Base-by-base conservation (phyloP, 78 protist genomes). In the Dictyostelium intermedium region DNA sequence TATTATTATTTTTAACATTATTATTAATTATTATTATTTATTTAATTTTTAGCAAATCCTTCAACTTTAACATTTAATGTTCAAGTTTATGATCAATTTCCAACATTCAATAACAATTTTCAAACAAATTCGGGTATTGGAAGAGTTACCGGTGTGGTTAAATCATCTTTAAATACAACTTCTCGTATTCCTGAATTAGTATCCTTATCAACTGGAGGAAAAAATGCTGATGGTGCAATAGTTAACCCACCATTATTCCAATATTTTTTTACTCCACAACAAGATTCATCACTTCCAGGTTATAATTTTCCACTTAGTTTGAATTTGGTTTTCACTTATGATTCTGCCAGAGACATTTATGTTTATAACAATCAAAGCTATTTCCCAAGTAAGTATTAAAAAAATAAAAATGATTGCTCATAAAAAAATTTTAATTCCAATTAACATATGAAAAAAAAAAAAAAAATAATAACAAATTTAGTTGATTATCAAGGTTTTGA, bases 51-150 rank as follows among this genome's bases (percentile, higher is more conserved):
- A 50, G 61, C n/a, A 13, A 50, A 16, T 50, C 61, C 61, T 14
- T 13, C 61, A n/a, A 63, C 73, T 25, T 25, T 63, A 25, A 63
- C 1, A 63, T 9, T 63, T 9, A 63, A 9, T 63, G 35, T 25
- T 25, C 34, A 63, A 9, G n/a, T 85, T 37, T 85, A 50, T 35
- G 91, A 85, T 73, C 91, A 85, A 45, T 53, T 50, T 53, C 82
- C 82, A 73, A 0, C 1, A 8, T 27, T 10, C 3, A 35, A 85
- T 73, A 8, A 3, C 6, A 85, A 85, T 73, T 85, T 85, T 14
- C 50, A 85, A 84, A 45, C 92, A 11, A 37, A 18, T 2, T 32
- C 14, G 13, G 85, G 85, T 45, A 7, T n/a, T n/a, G 27, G 50
- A 27, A n/a, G 6, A 3, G 41, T 80, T 27, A 32, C 27, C 3